Percentiles rank a stretch among this genome's conserved stretches.
Conservation (phyloP, 2,329 filamentous ascomycete species). For the Penicillium sp. region DNA sequence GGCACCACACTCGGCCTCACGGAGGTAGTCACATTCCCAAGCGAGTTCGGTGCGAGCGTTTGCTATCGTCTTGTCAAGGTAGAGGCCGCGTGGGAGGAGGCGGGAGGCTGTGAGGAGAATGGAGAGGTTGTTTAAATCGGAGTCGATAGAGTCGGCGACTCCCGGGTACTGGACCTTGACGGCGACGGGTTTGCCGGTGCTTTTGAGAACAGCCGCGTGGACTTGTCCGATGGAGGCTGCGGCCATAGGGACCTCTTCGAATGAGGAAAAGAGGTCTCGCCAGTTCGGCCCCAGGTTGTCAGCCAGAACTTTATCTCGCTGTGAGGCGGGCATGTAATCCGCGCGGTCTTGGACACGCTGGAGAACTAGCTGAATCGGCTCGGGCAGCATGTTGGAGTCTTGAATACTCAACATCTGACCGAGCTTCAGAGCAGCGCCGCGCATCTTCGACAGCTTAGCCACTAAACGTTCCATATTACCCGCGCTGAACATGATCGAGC, state of each 20-base stretch:
- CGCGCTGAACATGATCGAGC: slow-evolving; percentile 83
- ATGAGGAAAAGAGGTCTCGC: slow-evolving; percentile 78
- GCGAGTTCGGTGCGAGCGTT: slow-evolving; percentile 89
- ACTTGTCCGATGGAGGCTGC: slow-evolving; percentile 98
- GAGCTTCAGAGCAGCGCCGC: slow-evolving; percentile 92
- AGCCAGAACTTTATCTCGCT: slow-evolving; percentile 80
- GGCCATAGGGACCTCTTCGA: slow-evolving; percentile 89
- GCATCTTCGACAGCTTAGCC: slow-evolving; percentile 90
- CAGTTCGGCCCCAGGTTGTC: slow-evolving; percentile 80
- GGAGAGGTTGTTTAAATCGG: slow-evolving; percentile 89
- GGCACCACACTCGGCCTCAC: slow-evolving; percentile 78
- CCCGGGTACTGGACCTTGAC: slow-evolving; percentile 98
- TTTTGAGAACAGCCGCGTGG: slow-evolving; percentile 78
- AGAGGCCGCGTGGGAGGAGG: slow-evolving; percentile 86
- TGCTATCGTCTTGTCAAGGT: slow-evolving; percentile 94
- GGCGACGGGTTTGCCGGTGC: slow-evolving; percentile 74
- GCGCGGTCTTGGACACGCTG: slow-evolving; percentile 94
- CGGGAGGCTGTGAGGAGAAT: slow-evolving; percentile 88
- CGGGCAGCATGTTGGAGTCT: slow-evolving; percentile 91
- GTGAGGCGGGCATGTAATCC: slow-evolving; percentile 96
- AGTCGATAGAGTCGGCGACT: slow-evolving; percentile 93
- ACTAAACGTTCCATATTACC: slow-evolving; percentile 93
- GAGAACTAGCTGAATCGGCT: slow-evolving; percentile 81
- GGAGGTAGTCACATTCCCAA: slow-evolving; percentile 95
- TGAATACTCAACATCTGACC: slow-evolving; percentile 99